Evolutionary conservation across 805 yeast genomes (phyloP).

Genomic region (Candida broadrunensis): DNA sequence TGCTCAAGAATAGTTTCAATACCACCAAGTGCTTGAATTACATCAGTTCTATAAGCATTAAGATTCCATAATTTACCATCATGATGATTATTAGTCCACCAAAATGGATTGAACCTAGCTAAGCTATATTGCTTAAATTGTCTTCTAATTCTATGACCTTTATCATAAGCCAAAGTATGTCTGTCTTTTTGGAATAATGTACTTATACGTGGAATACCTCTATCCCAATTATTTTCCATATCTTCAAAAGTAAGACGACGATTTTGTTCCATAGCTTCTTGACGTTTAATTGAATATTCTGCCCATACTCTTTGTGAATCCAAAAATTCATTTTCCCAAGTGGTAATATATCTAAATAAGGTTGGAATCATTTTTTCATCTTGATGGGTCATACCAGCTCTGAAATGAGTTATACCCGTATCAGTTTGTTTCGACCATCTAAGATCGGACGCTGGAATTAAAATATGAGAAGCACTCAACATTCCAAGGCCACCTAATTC

Average conservation of each 20-base stretch:
- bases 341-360: conserved; percentile 82
- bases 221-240: conserved; percentile 90
- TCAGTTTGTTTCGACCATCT: conserved; percentile 92
- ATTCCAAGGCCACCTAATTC: conserved; percentile 97
- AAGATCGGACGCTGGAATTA: conserved; percentile 90
- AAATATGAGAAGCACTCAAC: conserved; percentile 94
- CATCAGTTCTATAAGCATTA: conserved; percentile 90
- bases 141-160: conserved; percentile 84
- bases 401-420: conserved; percentile 89
- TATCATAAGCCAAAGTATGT: conserved; percentile 90
- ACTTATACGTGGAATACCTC: conserved; percentile 95
- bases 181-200: conserved; percentile 94
- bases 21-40: conserved; percentile 96
- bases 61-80: conserved; percentile 96
- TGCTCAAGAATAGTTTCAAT: conserved; percentile 94
- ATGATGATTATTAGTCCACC: conserved; percentile 95
- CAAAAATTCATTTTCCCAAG: conserved; percentile 95
- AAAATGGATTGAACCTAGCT: conserved; percentile 78
- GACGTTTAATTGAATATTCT: conserved; percentile 87
- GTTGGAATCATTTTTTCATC: conserved; percentile 88
- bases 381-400: conserved; percentile 86
- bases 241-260: conserved; percentile 90
- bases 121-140: conserved; percentile 73
- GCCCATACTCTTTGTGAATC: conserved; percentile 98
- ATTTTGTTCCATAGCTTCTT: conserved; percentile 81